These are phyloP conservation scores for Collybia sordida DNA, from an alignment of 768 basidiomycete genomes.

Conservation along the genomic window DNA sequence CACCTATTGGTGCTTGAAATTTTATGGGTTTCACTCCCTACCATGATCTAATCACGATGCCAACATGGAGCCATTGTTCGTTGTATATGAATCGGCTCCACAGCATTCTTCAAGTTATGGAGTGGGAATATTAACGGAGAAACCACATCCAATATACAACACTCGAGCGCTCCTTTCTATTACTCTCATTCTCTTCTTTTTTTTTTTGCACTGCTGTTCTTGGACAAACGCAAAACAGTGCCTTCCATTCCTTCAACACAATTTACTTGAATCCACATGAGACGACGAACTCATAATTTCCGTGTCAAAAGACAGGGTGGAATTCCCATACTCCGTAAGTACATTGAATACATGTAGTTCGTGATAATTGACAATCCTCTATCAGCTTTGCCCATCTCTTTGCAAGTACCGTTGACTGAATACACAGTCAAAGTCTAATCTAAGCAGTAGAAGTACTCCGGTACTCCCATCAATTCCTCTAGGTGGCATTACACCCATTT, in stretches of 20 bases:
- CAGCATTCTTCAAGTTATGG: background rate
- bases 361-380: too few species aligned
- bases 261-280: background rate
- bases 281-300: background rate
- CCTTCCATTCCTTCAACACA: too few species aligned
- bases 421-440: background rate
- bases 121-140: background rate
- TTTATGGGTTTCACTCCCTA: too few species aligned
- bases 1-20: too few species aligned
- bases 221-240: too few species aligned
- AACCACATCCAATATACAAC: background rate
- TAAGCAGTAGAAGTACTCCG: background rate
- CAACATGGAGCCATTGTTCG: background rate
- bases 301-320: conserved; percentile 4
- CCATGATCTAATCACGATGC: background rate
- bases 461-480: background rate
- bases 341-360: background rate
- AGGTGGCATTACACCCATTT: background rate
- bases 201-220: too few species aligned
- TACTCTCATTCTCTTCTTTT: too few species aligned
- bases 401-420: background rate
- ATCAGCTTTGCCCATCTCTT: background rate
- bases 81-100: background rate
- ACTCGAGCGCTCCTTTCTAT: too few species aligned
- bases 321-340: conserved; percentile 1